Evolutionary conservation across 495 filamentous ascomycete species (phyloP).

Genomic region (Penicillium cinerascens): DNA sequence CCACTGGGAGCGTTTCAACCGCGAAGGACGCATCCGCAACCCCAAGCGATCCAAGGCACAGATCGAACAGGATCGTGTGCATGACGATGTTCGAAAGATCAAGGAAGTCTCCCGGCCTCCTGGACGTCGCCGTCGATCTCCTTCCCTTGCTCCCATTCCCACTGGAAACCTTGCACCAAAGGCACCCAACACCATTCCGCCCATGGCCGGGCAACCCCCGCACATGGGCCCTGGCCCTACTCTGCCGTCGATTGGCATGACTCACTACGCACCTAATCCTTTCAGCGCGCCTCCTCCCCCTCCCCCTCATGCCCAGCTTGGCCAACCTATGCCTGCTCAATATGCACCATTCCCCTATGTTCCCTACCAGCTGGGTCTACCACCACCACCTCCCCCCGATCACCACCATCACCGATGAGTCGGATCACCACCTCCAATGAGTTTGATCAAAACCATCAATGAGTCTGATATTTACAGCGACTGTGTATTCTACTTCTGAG

Average conservation of each 20-base stretch:
- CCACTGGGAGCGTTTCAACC: conserved; percentile 46
- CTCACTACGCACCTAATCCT: conserved; percentile 18
- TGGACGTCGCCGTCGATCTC: conserved; percentile 21
- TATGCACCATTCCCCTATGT: conserved; percentile 27
- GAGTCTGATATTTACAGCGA: neutral
- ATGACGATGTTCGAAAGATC: conserved; percentile 26
- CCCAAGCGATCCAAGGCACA: conserved; percentile 48
- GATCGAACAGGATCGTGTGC: conserved; percentile 39
- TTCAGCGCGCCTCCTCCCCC: conserved; percentile 14
- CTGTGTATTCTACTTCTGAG: neutral
- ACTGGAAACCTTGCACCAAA: conserved; percentile 28
- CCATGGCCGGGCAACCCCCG: conserved; percentile 16
- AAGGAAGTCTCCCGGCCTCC: conserved; percentile 6
- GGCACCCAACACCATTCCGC: conserved; percentile 14
- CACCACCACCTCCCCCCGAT: neutral
- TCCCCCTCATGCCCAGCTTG: conserved; percentile 12
- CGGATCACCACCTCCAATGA: neutral
- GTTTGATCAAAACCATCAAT: neutral
- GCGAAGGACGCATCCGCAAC: conserved; percentile 42
- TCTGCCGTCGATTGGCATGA: conserved; percentile 17
- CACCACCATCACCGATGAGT: conserved; percentile 7
- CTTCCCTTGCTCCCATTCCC: conserved; percentile 19
- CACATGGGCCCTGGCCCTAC: conserved; percentile 14
- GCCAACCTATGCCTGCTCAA: conserved; percentile 23
- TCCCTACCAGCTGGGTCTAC: conserved; percentile 15